These are phyloP conservation scores for Isatis tinctoria DNA, from an alignment of 345 rosid species.

Conservation along the genomic window DNA sequence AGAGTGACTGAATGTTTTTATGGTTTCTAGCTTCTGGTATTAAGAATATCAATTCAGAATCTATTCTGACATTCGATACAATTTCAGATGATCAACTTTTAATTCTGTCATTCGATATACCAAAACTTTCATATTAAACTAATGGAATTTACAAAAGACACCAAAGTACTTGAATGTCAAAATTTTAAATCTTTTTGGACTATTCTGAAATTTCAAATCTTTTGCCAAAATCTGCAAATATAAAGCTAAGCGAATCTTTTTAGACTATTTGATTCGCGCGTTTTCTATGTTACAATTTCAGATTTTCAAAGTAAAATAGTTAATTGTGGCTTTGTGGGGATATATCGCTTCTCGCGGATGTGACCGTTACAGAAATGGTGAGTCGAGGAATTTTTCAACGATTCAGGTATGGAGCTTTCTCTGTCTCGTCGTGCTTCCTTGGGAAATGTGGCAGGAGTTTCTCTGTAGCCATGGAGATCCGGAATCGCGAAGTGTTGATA, in stretches of 20 bases:
- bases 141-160: no score
- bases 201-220: no score
- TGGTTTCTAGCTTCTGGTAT: neutral
- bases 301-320: neutral
- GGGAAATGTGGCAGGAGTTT: neutral
- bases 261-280: no score
- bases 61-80: neutral
- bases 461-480: constrained; percentile 8
- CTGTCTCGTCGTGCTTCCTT: neutral
- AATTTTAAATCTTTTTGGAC: no score
- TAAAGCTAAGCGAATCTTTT: no score
- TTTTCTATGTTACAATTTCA: no score
- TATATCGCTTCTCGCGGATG: neutral
- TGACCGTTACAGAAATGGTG: neutral
- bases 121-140: no score
- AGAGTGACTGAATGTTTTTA: constrained; percentile 2
- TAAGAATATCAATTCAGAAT: neutral
- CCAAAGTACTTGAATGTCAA: no score
- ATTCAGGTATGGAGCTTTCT: constrained; percentile 13
- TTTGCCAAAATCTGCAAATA: no score
- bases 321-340: neutral
- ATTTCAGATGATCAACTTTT: neutral
- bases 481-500: constrained; percentile 30
- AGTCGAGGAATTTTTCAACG: constrained; percentile 30
- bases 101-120: no score